These are phyloP conservation scores for Brassica rapa DNA, from an alignment of 345 rosid genomes.

Conservation along the genomic window DNA sequence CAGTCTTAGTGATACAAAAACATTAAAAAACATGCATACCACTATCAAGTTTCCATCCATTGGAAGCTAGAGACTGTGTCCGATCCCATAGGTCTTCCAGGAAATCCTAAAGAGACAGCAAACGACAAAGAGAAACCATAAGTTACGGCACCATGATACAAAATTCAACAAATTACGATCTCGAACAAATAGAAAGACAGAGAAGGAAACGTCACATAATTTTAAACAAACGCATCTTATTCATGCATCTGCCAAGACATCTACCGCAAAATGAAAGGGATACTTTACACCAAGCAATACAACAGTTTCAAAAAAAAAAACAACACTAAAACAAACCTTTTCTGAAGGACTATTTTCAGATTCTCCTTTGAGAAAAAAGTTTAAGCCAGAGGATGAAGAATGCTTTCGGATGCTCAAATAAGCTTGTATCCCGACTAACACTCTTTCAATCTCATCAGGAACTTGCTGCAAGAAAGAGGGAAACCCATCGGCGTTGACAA, in stretches of 20 bases:
- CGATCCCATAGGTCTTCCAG: slow-evolving; percentile 92
- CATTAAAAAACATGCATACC: slow-evolving; percentile 47
- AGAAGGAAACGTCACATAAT: neutral
- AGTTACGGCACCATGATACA: slow-evolving; percentile 9
- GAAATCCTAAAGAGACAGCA: slow-evolving; percentile 65
- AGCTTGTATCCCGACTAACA: slow-evolving; percentile 87
- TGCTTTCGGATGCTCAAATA: slow-evolving; percentile 90
- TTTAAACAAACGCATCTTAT: slow-evolving; percentile 4
- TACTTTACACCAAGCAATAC: slow-evolving; percentile 1
- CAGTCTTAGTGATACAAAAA: slow-evolving; percentile 16
- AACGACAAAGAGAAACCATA: slow-evolving; percentile 22
- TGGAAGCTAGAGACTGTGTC: slow-evolving; percentile 66
- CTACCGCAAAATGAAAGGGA: slow-evolving; percentile 7
- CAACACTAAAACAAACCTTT: slow-evolving; percentile 53
- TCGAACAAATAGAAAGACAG: neutral
- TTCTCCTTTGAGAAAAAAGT: slow-evolving; percentile 67
- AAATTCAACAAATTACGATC: slow-evolving; percentile 9
- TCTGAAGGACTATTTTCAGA: slow-evolving; percentile 48
- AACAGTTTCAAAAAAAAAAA: slow-evolving; percentile 2
- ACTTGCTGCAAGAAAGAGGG: slow-evolving; percentile 67
- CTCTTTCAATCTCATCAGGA: slow-evolving; percentile 94
- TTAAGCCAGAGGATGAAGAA: slow-evolving; percentile 63
- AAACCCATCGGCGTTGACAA: neutral
- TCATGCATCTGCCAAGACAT: slow-evolving; percentile 12
- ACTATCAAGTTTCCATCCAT: slow-evolving; percentile 95